phyloP scores from a whole-genome alignment of 2,329 filamentous ascomycete genomes.

The Huntiella abstrusa region DNA sequence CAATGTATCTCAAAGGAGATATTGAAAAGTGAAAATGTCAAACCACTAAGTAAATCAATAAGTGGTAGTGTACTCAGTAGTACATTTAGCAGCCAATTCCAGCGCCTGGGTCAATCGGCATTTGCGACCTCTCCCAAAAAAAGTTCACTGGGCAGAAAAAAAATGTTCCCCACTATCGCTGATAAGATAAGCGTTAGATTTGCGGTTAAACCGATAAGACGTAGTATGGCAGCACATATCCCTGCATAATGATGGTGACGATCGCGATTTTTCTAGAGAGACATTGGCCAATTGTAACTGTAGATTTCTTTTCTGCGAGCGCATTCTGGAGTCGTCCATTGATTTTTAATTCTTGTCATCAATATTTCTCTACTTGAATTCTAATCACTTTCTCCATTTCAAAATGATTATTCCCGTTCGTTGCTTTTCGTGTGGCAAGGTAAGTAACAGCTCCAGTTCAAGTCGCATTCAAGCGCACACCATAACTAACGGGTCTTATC shows the following conservation, averaged over 20 bases:
- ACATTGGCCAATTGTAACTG: too few relatives aligned
- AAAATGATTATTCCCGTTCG: slow-evolving; percentile 97
- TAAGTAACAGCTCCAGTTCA: slow-evolving; percentile 22
- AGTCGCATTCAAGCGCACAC: too few relatives aligned
- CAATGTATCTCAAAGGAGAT: background rate
- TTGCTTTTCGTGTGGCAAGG: slow-evolving; percentile 99
- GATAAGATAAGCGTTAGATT: slow-evolving; percentile 11
- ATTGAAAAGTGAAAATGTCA: too few relatives aligned
- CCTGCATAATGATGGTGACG: too few relatives aligned
- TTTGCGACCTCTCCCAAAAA: slow-evolving; percentile 1
- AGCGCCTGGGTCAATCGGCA: too few relatives aligned
- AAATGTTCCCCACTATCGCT: slow-evolving; percentile 10
- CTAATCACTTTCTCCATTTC: slow-evolving; percentile 13
- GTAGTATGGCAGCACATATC: too few relatives aligned
- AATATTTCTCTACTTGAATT: background rate
- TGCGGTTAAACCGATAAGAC: slow-evolving; percentile 5
- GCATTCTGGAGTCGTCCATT: background rate
- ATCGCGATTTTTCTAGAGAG: too few relatives aligned
- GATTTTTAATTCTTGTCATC: background rate
- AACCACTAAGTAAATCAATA: too few relatives aligned
- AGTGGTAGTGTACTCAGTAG: too few relatives aligned
- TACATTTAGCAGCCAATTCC: too few relatives aligned
- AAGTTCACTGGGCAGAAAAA: slow-evolving; percentile 12
- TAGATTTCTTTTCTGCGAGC: too few relatives aligned
- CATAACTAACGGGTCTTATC: background rate